Percentiles rank a stretch among this genome's conserved stretches.
Conservation (phyloP, 306 rosid genomes). For the Rosa chinensis region DNA sequence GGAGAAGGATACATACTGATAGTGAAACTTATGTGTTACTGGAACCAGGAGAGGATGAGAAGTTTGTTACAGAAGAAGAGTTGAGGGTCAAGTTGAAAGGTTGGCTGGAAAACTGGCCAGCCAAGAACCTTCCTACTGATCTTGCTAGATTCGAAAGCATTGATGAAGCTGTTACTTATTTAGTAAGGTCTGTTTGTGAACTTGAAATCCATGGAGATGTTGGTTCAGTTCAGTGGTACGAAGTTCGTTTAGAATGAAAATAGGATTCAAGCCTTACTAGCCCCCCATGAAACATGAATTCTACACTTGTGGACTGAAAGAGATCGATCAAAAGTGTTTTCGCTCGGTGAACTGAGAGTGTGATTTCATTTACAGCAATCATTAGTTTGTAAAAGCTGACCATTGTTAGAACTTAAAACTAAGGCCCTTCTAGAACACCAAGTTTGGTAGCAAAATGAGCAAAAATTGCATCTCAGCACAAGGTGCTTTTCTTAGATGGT, state of each 20-base stretch:
- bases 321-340: background rate
- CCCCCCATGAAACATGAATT: background rate
- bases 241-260: slow-evolving; percentile 67
- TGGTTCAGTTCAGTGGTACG: slow-evolving; percentile 85
- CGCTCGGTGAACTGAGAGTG: background rate
- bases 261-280: background rate
- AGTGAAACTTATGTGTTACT: slow-evolving; percentile 71
- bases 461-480: background rate
- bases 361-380: background rate
- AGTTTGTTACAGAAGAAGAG: slow-evolving; percentile 75
- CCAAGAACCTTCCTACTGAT: slow-evolving; percentile 73
- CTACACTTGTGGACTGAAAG: background rate
- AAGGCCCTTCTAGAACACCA: background rate
- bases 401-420: background rate
- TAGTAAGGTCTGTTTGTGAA: slow-evolving; percentile 71
- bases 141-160: slow-evolving; percentile 63
- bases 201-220: slow-evolving; percentile 82
- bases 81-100: slow-evolving; percentile 49
- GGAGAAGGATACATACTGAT: slow-evolving; percentile 65
- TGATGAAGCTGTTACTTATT: slow-evolving; percentile 80
- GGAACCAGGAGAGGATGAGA: slow-evolving; percentile 88
- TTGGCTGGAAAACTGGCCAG: slow-evolving; percentile 82
- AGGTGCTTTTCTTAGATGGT: background rate
- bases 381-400: background rate
- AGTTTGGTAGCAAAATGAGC: background rate